Evolutionary conservation across 2,329 filamentous ascomycete species (phyloP), one percentile per base, ranked within the genome.

Genomic region (Onygenales sp.): DNA sequence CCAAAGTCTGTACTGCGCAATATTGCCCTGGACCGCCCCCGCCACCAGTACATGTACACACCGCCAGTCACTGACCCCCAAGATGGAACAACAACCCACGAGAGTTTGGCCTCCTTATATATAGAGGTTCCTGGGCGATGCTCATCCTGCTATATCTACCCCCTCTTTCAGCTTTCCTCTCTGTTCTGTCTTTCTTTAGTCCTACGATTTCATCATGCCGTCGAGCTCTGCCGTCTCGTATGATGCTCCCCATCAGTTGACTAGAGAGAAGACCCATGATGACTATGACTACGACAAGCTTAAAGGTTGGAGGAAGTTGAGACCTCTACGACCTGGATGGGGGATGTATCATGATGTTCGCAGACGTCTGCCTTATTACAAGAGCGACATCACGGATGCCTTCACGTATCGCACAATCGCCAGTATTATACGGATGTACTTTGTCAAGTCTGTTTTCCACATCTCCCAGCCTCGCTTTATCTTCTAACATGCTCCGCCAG

Each of bases 361-460:
- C 54, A 66, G 78, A 52, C 69, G 78, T 42, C 61, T 77, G n/a
- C 78, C 75, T 9, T 81, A 76, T 61, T 82, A 81, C 63, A 74
- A 72, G 72, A 78, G 73, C 59, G 79, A 82, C 58, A 76, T 80
- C 43, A 68, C 60, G 2, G 79, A 82, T 64, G 78, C 76, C 5
- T 74, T 75, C 57, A 78, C 74, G 5, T 82, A 82, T 59, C 69
- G 78, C 13, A 77, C 75, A 2, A 66, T 81, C 42, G 77, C 78
- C 5, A 78, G 75, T 54, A 80, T 75, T 0, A 66, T 82, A 9
- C 75, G 77, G 2, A 82, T 82, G 68, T 81, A 81, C 64, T 82
- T 82, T 64, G 77, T 81, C 60, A 69, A 63, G 62, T 39, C 11
- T 44, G 50, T 45, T 21, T 44, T 7, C 17, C 27, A 45, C 35